Base-by-base conservation (phyloP, 257 asterid genomes). In the Haberlea rhodopensis region DNA sequence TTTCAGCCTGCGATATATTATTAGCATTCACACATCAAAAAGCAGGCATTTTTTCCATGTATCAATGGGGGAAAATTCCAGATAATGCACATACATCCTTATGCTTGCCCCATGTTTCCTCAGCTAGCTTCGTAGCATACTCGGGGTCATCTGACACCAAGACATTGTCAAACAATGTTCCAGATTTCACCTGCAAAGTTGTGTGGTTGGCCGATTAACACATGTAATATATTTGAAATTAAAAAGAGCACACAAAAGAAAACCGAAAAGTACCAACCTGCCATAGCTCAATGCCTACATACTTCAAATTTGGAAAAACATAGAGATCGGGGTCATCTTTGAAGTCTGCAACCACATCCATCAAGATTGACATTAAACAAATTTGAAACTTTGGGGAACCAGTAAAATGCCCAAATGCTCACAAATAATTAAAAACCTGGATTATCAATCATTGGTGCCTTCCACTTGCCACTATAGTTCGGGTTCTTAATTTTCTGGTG, bases 131-230 rank as follows among this genome's bases (percentile, higher is more conserved):
- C 87, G 79, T 85, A 34, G 99, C 99, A 56, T 89, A 87, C 51
- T 89, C 97, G 26, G 91, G 90, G 70, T 92, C 99, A 56, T 92
- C 99, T n/a, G n/a, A n/a, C n/a, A n/a, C n/a, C n/a, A n/a, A n/a
- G n/a, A n/a, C n/a, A n/a, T n/a, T n/a, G n/a, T 92, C 96, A 71
- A 92, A 92, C 78, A 92, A 76, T 61, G 99, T 92, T 73, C 97
- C 99, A 57, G 99, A 87, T 79, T 92, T 92, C 85, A 89, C 99
- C 99, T 92, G 85, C 73, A 71, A 57, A 55, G 18, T 25, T 2
- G 32, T 24, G 18, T 3, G 57, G 25, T n/a, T 72, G 67, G 20
- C 13, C 40, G 63, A 66, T 32, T 31, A 51, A 18, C 63, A 62
- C 5, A 22, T 16, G 23, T 1, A 18, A n/a, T n/a, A 20, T 3